Evolutionary conservation across 2,329 filamentous ascomycete genomes (phyloP).

Genomic region (Cladosporium sp.): DNA sequence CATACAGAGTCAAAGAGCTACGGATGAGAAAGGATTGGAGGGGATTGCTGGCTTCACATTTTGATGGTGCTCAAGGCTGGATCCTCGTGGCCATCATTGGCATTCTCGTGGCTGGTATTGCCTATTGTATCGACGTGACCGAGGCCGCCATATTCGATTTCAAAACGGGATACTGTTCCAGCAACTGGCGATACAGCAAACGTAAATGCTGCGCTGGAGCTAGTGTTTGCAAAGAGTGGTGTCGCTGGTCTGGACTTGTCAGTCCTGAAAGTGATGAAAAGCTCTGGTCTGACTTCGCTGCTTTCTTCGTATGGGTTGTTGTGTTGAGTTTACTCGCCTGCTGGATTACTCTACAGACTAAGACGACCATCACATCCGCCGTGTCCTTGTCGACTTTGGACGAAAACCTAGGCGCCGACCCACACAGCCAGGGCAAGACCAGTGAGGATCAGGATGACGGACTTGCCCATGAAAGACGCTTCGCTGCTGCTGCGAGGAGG

Average conservation of each 20-base stretch:
- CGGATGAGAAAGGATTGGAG: conserved; percentile 77
- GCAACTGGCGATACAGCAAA: conserved; percentile 67
- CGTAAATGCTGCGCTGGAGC: conserved; percentile 60
- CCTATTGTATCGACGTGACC: conserved; percentile 84
- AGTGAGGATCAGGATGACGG: conserved; percentile 36
- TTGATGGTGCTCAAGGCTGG: conserved; percentile 92
- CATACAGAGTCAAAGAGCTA: conserved; percentile 79
- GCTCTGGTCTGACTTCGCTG: conserved; percentile 68
- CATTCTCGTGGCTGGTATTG: conserved; percentile 75
- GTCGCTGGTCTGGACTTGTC: conserved; percentile 60
- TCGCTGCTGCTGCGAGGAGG: conserved; percentile 35
- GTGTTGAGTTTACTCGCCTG: conserved; percentile 68
- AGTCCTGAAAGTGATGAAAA: conserved; percentile 44
- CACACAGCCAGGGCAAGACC: conserved; percentile 34
- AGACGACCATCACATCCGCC: conserved; percentile 86
- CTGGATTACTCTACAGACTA: conserved; percentile 79
- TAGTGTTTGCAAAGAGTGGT: conserved; percentile 56
- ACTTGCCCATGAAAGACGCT: conserved; percentile 39
- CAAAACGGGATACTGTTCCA: conserved; percentile 82
- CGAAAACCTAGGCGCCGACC: conserved; percentile 78
- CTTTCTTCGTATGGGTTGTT: conserved; percentile 72
- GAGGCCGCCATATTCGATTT: conserved; percentile 83
- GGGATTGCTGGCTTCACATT: conserved; percentile 70
- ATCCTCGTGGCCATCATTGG: conserved; percentile 88
- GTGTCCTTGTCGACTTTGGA: conserved; percentile 85